Percentiles rank a stretch among this genome's conserved stretches.
Evolutionary conservation across 2,329 filamentous ascomycete species (phyloP).

Genomic region (Pseudodiploospora longispora): DNA sequence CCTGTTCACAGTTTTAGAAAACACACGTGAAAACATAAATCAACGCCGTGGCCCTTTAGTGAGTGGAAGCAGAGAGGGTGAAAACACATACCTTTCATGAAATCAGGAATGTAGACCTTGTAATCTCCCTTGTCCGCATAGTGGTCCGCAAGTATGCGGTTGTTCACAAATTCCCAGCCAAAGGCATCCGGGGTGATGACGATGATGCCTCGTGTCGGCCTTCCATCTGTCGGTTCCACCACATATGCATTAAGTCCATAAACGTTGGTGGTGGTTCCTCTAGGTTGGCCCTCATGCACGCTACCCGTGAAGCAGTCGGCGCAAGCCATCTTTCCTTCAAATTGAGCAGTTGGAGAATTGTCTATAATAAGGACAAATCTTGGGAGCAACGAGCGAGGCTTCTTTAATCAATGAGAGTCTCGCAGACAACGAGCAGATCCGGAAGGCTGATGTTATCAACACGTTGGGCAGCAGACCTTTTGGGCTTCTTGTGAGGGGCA

Average conservation of each 20-base stretch:
- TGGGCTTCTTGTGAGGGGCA: no score
- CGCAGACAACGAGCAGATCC: no score
- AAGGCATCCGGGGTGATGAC: conserved; percentile 49
- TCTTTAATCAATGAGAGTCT: no score
- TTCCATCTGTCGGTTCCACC: conserved; percentile 24
- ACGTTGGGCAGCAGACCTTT: no score
- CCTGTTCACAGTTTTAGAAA: no score
- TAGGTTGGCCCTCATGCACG: conserved; percentile 35
- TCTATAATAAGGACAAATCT: no score
- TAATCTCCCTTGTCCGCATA: conserved; percentile 44
- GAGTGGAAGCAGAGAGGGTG: neutral
- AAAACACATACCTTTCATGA: conserved; percentile 33
- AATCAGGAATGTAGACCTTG: conserved; percentile 47
- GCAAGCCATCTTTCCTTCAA: conserved; percentile 23
- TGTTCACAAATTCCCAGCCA: conserved; percentile 46
- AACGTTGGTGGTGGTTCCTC: conserved; percentile 35
- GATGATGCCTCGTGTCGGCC: conserved; percentile 35
- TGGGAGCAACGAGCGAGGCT: no score
- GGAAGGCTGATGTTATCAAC: no score
- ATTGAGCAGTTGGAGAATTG: no score
- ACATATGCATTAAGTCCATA: conserved; percentile 44
- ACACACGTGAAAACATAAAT: no score
- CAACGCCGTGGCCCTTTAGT: neutral
- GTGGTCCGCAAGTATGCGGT: conserved; percentile 42
- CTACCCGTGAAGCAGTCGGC: conserved; percentile 39